Conservation (phyloP, 2,329 filamentous ascomycete species). For the Botrytis elliptica region DNA sequence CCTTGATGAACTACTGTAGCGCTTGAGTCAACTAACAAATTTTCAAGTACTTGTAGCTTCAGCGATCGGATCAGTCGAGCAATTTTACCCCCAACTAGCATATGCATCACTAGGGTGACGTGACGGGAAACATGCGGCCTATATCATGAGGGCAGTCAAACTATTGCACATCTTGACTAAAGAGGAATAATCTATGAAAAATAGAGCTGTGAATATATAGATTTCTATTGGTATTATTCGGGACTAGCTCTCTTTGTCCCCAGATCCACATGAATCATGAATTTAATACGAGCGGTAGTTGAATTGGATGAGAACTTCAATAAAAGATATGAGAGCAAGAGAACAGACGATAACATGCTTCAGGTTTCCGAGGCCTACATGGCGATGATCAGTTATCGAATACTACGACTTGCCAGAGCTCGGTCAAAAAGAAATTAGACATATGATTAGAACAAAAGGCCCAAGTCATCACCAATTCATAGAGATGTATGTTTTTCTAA, state of each 20-base stretch:
- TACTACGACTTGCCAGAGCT: neutral
- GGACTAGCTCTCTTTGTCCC: too few species aligned
- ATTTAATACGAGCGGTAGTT: neutral
- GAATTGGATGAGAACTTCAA: neutral
- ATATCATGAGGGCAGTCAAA: neutral
- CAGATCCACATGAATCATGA: neutral
- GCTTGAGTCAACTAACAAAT: neutral
- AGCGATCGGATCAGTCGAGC: neutral
- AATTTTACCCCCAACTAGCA: neutral
- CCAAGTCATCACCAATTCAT: neutral
- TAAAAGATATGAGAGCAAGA: neutral
- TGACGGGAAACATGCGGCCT: neutral
- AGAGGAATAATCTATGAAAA: neutral
- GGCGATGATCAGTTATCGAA: neutral
- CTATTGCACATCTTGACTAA: neutral
- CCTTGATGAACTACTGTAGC: neutral
- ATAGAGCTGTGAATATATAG: neutral
- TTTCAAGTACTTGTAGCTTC: neutral
- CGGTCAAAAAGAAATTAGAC: neutral
- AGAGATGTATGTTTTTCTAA: neutral
- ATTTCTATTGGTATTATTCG: neutral
- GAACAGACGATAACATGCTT: neutral
- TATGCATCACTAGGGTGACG: conserved; percentile 38
- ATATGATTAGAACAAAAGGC: neutral
- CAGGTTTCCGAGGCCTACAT: neutral